Evolutionary conservation across 805 yeast species (phyloP).

Genomic region (Zygoascus tannicola): DNA sequence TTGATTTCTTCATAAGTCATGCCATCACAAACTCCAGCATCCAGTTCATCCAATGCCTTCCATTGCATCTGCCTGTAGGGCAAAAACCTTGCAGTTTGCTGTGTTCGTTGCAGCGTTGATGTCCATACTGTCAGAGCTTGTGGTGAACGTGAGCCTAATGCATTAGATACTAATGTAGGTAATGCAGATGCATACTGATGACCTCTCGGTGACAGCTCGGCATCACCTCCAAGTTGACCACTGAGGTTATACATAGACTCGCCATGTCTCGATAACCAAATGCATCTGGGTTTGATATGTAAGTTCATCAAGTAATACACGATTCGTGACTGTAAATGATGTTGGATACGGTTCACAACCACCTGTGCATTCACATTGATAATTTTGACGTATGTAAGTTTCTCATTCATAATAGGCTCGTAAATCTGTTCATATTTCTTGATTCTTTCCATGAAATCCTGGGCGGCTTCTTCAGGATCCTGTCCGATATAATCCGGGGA

Average conservation of each 20-base stretch:
- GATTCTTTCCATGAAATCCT: conserved; percentile 68
- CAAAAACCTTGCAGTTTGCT: conserved; percentile 77
- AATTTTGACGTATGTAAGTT: conserved; percentile 72
- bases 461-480: conserved; percentile 62
- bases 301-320: conserved; percentile 94
- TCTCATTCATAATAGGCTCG: conserved; percentile 57
- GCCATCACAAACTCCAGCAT: conserved; percentile 97
- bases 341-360: conserved; percentile 75
- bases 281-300: conserved; percentile 83
- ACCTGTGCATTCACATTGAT: conserved; percentile 84
- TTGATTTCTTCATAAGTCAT: conserved; percentile 93
- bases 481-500: conserved; percentile 70
- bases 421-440: conserved; percentile 63
- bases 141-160: conserved; percentile 32
- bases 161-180: conserved; percentile 63
- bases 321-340: conserved; percentile 83
- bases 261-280: conserved; percentile 94
- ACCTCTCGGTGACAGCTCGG: conserved; percentile 76
- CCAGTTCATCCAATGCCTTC: conserved; percentile 96
- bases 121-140: conserved; percentile 86
- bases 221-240: conserved; percentile 95
- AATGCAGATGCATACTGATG: conserved; percentile 71
- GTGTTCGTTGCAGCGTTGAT: conserved; percentile 81
- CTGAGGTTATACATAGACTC: conserved; percentile 87
- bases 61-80: conserved; percentile 79